These are phyloP conservation scores for Phytopythium helicoides DNA, from an alignment of 352 stramenopile genomes.

Conservation along the genomic window DNA sequence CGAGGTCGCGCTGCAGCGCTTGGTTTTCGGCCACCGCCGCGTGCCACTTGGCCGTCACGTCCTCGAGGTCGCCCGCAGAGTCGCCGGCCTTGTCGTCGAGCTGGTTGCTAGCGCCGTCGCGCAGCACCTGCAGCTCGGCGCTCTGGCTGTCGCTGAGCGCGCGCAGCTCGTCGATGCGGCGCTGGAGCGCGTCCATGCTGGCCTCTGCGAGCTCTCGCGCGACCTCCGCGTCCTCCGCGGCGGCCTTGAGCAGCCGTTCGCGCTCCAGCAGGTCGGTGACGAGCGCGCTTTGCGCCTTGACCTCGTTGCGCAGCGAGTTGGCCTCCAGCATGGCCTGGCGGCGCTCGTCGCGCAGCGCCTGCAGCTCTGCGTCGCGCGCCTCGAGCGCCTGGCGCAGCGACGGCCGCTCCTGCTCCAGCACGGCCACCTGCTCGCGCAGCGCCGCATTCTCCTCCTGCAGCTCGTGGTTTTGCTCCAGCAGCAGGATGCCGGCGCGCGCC, in stretches of 20 bases:
- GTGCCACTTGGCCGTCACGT: constrained; percentile 45
- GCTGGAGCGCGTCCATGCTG: constrained; percentile 22
- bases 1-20: constrained; percentile 34
- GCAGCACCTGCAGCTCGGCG: constrained; percentile 1
- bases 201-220: constrained; percentile 35
- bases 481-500: constrained; percentile 61
- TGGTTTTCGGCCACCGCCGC: constrained; percentile 43
- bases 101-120: constrained; percentile 9
- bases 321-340: constrained; percentile 46
- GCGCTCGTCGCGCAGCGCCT: constrained; percentile 39
- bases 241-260: constrained; percentile 37
- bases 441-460: constrained; percentile 56
- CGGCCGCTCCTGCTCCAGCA: constrained; percentile 49
- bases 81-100: constrained; percentile 36
- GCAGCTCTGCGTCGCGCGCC: constrained; percentile 35
- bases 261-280: constrained; percentile 56
- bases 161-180: constrained; percentile 24
- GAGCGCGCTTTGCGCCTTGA: constrained; percentile 54
- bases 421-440: constrained; percentile 52
- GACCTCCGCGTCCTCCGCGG: constrained; percentile 25
- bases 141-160: background rate
- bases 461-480: constrained; percentile 75
- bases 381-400: constrained; percentile 40
- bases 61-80: constrained; percentile 48
- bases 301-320: constrained; percentile 48